Evolutionary conservation across 2,329 filamentous ascomycete genomes (phyloP).

Genomic region (Neofusicoccum ribis): DNA sequence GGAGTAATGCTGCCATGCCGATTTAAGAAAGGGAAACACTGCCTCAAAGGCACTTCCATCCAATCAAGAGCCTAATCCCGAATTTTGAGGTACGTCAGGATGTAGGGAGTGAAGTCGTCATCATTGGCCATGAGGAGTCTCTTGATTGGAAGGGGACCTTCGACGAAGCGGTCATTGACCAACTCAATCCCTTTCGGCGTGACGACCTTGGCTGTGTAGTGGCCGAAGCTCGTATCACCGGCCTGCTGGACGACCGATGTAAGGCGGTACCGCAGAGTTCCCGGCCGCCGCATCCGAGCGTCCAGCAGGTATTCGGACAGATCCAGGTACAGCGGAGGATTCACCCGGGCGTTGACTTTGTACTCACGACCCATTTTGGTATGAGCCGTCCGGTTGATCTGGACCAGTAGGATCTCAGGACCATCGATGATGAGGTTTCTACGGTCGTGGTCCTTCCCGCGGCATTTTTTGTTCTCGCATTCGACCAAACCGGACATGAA

Average conservation of each 20-base stretch:
- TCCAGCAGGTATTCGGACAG: neutral
- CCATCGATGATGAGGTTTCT: slow-evolving; percentile 14
- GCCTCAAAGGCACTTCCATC: no score
- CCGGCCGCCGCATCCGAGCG: neutral
- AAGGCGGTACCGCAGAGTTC: slow-evolving; percentile 6
- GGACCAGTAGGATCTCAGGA: slow-evolving; percentile 24
- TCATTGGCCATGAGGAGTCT: neutral
- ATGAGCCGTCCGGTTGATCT: slow-evolving; percentile 9
- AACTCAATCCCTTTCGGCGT: neutral
- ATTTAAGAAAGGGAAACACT: neutral
- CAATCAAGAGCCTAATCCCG: neutral
- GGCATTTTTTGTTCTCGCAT: slow-evolving; percentile 19
- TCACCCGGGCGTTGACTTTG: neutral
- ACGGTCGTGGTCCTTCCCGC: neutral
- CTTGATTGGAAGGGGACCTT: neutral
- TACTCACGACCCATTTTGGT: no score
- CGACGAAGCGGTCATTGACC: neutral
- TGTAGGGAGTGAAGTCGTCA: neutral
- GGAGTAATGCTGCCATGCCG: neutral
- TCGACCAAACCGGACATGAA: neutral
- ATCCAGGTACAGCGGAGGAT: neutral
- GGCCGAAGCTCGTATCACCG: neutral
- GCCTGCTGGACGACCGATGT: neutral
- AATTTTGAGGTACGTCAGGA: slow-evolving; percentile 2
- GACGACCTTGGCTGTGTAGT: slow-evolving; percentile 9